These are phyloP conservation scores for Amaranthus palmeri DNA, from an alignment of 148 eudicot species.

Conservation along the genomic window DNA sequence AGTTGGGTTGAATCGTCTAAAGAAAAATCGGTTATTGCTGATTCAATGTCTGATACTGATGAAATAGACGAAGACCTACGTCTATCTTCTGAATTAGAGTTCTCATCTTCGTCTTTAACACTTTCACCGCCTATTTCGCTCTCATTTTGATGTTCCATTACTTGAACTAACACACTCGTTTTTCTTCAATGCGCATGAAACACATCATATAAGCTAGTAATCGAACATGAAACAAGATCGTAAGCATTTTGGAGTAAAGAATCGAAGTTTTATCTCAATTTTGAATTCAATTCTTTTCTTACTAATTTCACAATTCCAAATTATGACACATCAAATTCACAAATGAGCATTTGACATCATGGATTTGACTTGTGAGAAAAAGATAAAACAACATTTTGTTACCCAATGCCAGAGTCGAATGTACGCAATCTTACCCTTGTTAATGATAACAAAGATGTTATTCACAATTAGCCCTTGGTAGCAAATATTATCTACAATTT, in stretches of 20 bases:
- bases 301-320: too few species aligned
- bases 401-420: too few species aligned
- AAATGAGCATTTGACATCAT: not conserved
- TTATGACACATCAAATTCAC: not conserved
- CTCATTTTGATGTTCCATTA: constrained; percentile 29
- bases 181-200: constrained; percentile 16
- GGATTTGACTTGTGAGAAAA: not conserved
- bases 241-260: not conserved
- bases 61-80: constrained; percentile 31
- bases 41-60: constrained; percentile 19
- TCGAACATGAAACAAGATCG: not conserved
- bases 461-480: too few species aligned
- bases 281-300: too few species aligned
- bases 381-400: too few species aligned
- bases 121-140: constrained; percentile 20
- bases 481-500: too few species aligned
- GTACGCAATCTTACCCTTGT: too few species aligned
- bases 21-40: constrained; percentile 41
- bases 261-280: too few species aligned
- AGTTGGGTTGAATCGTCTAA: constrained; percentile 28
- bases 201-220: constrained; percentile 2
- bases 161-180: constrained; percentile 1
- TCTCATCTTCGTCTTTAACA: constrained; percentile 16
- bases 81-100: constrained; percentile 17
- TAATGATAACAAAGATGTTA: too few species aligned